Percentiles rank a stretch among this genome's conserved stretches.
Evolutionary conservation across 2,329 filamentous ascomycete species (phyloP).

Genomic region (Epicoccum sorghinum): DNA sequence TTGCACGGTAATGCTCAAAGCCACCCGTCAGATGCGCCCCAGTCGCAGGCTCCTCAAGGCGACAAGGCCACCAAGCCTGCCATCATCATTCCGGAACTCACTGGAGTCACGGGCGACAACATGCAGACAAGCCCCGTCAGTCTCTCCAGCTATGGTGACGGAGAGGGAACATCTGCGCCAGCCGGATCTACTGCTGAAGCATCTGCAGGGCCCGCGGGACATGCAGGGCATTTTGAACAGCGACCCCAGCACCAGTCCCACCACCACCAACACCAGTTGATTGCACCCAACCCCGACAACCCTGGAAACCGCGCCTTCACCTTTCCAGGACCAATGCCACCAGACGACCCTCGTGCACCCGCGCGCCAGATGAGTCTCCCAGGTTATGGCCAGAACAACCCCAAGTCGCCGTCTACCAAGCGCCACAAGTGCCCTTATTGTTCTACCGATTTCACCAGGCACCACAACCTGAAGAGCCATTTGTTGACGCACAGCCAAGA

Average conservation of each 20-base stretch:
- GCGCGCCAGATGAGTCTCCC: slow-evolving; percentile 66
- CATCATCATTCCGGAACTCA: slow-evolving; percentile 56
- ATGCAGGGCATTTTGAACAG: slow-evolving; percentile 44
- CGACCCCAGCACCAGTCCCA: slow-evolving; percentile 27
- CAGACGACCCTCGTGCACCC: slow-evolving; percentile 57
- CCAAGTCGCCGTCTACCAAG: slow-evolving; percentile 77
- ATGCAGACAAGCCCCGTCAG: slow-evolving; percentile 61
- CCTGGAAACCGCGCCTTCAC: slow-evolving; percentile 63
- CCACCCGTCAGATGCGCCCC: slow-evolving; percentile 51
- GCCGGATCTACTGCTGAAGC: slow-evolving; percentile 59
- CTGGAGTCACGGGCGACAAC: slow-evolving; percentile 47
- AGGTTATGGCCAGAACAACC: slow-evolving; percentile 61
- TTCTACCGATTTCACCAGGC: slow-evolving; percentile 93
- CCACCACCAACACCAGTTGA: slow-evolving; percentile 45
- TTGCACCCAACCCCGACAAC: slow-evolving; percentile 44
- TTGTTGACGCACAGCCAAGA: slow-evolving; percentile 97
- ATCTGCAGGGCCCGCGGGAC: slow-evolving; percentile 54
- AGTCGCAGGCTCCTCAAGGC: slow-evolving; percentile 56
- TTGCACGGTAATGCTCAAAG: slow-evolving; percentile 49
- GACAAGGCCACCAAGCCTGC: slow-evolving; percentile 53
- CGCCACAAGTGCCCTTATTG: slow-evolving; percentile 98
- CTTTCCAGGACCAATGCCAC: slow-evolving; percentile 65
- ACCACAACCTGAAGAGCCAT: slow-evolving; percentile 97
- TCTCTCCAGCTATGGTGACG: slow-evolving; percentile 60
- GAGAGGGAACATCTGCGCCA: slow-evolving; percentile 54